phyloP scores from a whole-genome alignment of 176 grass and related monocot species.

The Elymus sibiricus region DNA sequence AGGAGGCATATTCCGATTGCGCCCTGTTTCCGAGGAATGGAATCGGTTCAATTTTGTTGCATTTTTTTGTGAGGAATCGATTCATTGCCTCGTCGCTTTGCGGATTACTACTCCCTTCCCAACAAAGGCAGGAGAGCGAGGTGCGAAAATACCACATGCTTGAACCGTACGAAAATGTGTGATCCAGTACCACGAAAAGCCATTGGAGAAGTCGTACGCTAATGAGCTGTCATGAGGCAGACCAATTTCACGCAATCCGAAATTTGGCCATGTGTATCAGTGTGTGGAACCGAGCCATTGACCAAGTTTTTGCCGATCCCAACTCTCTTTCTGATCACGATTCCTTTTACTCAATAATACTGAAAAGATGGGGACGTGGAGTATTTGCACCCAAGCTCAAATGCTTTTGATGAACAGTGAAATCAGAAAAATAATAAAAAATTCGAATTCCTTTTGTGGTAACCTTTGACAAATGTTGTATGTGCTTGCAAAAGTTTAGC shows the following conservation, averaged over 20 bases:
- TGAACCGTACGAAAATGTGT: background rate
- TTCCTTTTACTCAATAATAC: too few species aligned
- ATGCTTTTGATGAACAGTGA: too few species aligned
- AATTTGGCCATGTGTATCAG: background rate
- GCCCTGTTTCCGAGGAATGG: background rate
- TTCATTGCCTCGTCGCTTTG: background rate
- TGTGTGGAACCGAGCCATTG: background rate
- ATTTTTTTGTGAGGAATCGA: background rate
- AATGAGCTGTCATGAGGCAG: background rate
- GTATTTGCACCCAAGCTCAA: too few species aligned
- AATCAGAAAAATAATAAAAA: too few species aligned
- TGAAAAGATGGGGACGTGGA: too few species aligned
- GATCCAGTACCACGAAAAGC: background rate
- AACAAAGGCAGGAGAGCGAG: background rate
- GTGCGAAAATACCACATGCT: background rate
- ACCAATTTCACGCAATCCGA: slow-evolving; percentile 19
- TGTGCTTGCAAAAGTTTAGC: too few species aligned
- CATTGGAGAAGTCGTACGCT: slow-evolving; percentile 1
- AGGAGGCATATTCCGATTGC: background rate
- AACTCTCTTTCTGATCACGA: background rate
- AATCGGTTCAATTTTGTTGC: background rate
- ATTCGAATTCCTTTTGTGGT: too few species aligned
- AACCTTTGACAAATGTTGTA: too few species aligned
- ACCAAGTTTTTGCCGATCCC: background rate
- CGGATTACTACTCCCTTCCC: background rate